Conservation (phyloP, 352 stramenopile genomes). For the Pythium myriotylum region DNA sequence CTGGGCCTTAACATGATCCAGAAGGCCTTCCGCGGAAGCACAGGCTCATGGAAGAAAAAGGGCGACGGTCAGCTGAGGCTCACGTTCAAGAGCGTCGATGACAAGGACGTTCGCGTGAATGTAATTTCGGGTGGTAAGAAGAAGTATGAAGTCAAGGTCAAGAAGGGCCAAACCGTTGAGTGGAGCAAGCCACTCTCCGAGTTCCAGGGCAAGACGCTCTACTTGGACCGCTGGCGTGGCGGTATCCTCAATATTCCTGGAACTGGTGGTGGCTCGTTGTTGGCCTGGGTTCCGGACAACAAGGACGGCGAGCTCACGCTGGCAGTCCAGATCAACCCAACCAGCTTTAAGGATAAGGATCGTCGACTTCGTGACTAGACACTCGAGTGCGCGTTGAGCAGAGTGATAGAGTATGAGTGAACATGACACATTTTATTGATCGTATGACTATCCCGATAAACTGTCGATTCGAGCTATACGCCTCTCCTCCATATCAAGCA, state of each 20-base stretch:
- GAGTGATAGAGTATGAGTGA: neutral
- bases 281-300: conserved; percentile 20
- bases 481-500: conserved; percentile 58
- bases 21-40: conserved; percentile 43
- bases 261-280: conserved; percentile 56
- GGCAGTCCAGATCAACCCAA: conserved; percentile 17
- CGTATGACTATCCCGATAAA: neutral
- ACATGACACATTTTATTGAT: neutral
- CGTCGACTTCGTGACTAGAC: conserved; percentile 2
- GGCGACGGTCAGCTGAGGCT: conserved; percentile 45
- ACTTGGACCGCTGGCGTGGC: conserved; percentile 69
- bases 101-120: conserved; percentile 52
- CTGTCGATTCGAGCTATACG: conserved; percentile 34
- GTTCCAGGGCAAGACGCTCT: conserved; percentile 63
- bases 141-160: conserved; percentile 40
- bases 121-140: conserved; percentile 51
- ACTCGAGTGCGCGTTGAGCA: neutral
- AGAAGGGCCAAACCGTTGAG: conserved; percentile 33
- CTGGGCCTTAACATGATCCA: conserved; percentile 42
- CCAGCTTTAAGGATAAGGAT: conserved; percentile 14
- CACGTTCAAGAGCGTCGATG: conserved; percentile 47
- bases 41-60: conserved; percentile 36
- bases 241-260: conserved; percentile 54
- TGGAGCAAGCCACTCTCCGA: conserved; percentile 39
- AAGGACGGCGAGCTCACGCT: conserved; percentile 11